Evolutionary conservation across 2,329 filamentous ascomycete genomes (phyloP).

Genomic region (Endoconidiophora laricicola): DNA sequence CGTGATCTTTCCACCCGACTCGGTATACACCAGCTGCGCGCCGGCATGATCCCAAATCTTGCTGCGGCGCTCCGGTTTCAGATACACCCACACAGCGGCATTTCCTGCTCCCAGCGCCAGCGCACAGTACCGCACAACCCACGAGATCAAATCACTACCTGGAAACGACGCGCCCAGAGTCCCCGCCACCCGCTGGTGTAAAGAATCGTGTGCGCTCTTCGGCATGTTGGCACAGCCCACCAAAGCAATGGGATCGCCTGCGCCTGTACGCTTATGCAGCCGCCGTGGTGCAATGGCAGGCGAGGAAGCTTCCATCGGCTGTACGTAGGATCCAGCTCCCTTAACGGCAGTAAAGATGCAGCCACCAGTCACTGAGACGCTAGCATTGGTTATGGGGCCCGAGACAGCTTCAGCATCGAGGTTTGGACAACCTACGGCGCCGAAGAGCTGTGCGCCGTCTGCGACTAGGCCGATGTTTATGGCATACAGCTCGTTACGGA

Average conservation of each 20-base stretch:
- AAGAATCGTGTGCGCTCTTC: constrained; percentile 31
- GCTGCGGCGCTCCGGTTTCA: constrained; percentile 27
- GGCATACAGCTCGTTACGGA: constrained; percentile 37
- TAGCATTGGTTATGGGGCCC: constrained; percentile 26
- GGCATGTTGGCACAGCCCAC: constrained; percentile 31
- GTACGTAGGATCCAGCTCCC: constrained; percentile 31
- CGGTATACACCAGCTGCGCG: constrained; percentile 41
- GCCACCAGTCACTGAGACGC: constrained; percentile 29
- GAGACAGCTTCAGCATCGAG: constrained; percentile 24
- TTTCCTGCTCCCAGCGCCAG: constrained; percentile 37
- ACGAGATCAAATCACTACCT: constrained; percentile 36
- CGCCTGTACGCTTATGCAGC: constrained; percentile 16
- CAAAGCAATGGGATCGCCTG: constrained; percentile 21
- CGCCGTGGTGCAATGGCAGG: constrained; percentile 15
- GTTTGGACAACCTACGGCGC: constrained; percentile 33
- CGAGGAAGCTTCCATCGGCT: constrained; percentile 21
- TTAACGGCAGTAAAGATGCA: constrained; percentile 34
- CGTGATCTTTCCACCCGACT: constrained; percentile 37
- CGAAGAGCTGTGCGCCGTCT: constrained; percentile 32
- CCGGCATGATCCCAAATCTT: constrained; percentile 46
- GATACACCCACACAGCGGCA: constrained; percentile 40
- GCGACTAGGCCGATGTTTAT: constrained; percentile 38
- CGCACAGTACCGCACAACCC: constrained; percentile 39
- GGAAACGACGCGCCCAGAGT: constrained; percentile 27
- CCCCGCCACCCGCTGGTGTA: constrained; percentile 29